Percentiles rank a stretch among this genome's conserved stretches.
Evolutionary conservation across 2,329 filamentous ascomycete species (phyloP).

Genomic region (Emergomyces africanus): DNA sequence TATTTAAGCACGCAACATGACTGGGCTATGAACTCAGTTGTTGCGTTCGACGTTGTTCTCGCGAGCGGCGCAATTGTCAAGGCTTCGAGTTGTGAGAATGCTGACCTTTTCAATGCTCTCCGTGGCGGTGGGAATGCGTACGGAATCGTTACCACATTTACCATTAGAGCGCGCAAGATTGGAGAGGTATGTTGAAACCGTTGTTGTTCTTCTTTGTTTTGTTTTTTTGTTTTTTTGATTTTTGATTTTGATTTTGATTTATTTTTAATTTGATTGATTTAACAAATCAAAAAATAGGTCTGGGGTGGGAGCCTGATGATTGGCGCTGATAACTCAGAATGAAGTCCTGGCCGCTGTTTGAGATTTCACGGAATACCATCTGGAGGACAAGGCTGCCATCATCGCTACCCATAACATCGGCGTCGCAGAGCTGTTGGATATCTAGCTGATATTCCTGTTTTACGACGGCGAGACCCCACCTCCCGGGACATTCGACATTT

Average conservation of each 20-base stretch:
- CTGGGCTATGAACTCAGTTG: conserved; percentile 36
- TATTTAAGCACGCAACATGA: conserved; percentile 28
- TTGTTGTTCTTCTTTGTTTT: conserved; percentile 1
- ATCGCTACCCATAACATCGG: conserved; percentile 41
- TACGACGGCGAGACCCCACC: conserved; percentile 47
- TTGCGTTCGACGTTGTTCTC: conserved; percentile 37
- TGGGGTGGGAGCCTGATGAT: conserved; percentile 39
- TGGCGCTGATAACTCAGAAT: conserved; percentile 23
- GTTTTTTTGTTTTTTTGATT: too few species aligned
- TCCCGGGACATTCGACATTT: conserved; percentile 42
- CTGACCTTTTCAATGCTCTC: conserved; percentile 30
- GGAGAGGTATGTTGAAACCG: conserved; percentile 13
- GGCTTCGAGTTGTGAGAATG: conserved; percentile 25
- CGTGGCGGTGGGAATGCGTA: conserved; percentile 34
- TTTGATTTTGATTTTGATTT: too few species aligned
- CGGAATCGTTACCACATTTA: conserved; percentile 32
- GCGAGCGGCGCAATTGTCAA: conserved; percentile 34
- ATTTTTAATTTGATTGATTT: too few species aligned
- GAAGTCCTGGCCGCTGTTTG: conserved; percentile 21
- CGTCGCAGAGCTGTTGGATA: conserved; percentile 32
- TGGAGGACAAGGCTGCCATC: conserved; percentile 47
- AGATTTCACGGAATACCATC: conserved; percentile 34
- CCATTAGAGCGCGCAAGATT: conserved; percentile 20
- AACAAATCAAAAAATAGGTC: conserved; percentile 16
- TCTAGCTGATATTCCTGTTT: conserved; percentile 50